These are phyloP conservation scores for Trichoderma atrobrunneum DNA, from an alignment of 2,329 filamentous ascomycete species.

Conservation along the genomic window DNA sequence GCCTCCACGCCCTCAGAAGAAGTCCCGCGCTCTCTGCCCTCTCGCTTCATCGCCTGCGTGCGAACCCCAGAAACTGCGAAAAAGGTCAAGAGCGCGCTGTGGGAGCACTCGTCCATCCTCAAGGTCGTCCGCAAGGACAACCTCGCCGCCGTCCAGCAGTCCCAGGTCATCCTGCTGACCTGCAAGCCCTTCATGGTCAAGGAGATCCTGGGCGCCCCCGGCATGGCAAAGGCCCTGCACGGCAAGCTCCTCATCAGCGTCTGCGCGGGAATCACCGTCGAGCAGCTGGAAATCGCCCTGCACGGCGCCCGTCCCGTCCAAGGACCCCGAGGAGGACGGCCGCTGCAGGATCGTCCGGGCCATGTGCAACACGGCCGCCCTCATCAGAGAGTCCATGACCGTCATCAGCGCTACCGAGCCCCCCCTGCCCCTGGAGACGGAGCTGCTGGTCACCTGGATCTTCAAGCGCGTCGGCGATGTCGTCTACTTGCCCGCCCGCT, in stretches of 20 bases:
- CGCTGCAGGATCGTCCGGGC: constrained; percentile 68
- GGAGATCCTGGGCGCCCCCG: constrained; percentile 63
- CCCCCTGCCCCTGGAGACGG: constrained; percentile 52
- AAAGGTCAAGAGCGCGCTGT: constrained; percentile 64
- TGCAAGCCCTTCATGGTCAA: constrained; percentile 78
- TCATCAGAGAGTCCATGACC: constrained; percentile 79
- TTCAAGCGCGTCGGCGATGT: constrained; percentile 73
- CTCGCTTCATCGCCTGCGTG: constrained; percentile 78
- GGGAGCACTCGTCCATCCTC: constrained; percentile 59
- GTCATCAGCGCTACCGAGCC: constrained; percentile 66
- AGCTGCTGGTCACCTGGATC: constrained; percentile 68
- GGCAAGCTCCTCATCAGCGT: constrained; percentile 83
- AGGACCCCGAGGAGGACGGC: constrained; percentile 44
- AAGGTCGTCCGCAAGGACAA: constrained; percentile 71
- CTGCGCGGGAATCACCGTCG: constrained; percentile 69
- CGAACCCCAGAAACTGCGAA: constrained; percentile 66
- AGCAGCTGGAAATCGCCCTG: constrained; percentile 64
- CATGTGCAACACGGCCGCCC: constrained; percentile 81
- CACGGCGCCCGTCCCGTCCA: constrained; percentile 53
- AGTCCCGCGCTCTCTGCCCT: constrained; percentile 59
- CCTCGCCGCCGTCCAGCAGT: constrained; percentile 60
- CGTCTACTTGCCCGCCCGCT: constrained; percentile 61
- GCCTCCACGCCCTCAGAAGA: constrained; percentile 46
- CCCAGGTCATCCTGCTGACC: constrained; percentile 71
- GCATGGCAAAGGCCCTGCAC: constrained; percentile 68